Base-by-base conservation (phyloP, 176 grass and related monocot species). In the Cenchrus purpureus region DNA sequence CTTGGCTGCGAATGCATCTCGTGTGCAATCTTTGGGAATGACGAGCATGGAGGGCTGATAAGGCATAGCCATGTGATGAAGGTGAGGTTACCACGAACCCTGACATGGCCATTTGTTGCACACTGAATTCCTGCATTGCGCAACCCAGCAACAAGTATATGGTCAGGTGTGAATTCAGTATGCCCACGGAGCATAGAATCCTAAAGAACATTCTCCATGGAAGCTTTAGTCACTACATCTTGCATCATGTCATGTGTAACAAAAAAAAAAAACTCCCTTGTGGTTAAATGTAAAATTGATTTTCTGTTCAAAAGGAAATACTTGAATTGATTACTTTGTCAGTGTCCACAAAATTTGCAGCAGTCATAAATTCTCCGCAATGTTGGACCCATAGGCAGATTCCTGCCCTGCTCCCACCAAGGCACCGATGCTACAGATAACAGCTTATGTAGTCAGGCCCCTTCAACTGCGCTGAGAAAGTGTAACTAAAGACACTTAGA, bases 61-160 rank as follows among this genome's bases (percentile, higher is more conserved):
- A 86, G 54, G 42, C 59, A 68, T 43, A 40, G 1, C 22, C 45
- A 49, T 86, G 68, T 2, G 43, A 70, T 7, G 64, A 70, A 10
- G 64, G 61, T 0, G 69, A 55, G 34, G 59, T 72, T 19, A 60
- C 83, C 5, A 14, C 2, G 9, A 82, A 82, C 2, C 72, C 3
- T 46, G 83, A 48, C 31, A 90, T 10, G 12, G 79, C 56, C 83
- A 86, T 90, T 82, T 77, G 83, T 42, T 49, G 72, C 78, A 49
- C 40, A 55, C 34, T 86, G 55, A 71, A 76, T 44, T 59, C 63
- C 78, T 82, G n/a, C 13, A 8, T 37, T 71, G 78, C 78, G 67
- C 59, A 74, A 50, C 71, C 1, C 16, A 88, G 8, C n/a, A 80
- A 53, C 25, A 69, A 15, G 52, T 54, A 54, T 68, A 71, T 1